phyloP scores from a whole-genome alignment of 768 basidiomycete species.

The Leccinellum luteum region DNA sequence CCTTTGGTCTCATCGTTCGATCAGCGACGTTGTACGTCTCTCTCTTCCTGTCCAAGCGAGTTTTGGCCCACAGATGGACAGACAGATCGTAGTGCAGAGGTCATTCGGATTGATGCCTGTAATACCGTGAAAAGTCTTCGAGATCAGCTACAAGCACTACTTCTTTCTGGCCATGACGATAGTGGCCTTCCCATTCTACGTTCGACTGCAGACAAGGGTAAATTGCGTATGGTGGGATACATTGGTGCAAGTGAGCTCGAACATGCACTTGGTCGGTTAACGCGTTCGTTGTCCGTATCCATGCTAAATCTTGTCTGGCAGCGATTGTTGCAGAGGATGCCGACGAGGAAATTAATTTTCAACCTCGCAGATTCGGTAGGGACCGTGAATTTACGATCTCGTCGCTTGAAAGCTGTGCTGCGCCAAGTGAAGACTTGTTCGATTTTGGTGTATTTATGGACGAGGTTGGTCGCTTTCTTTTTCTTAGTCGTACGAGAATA shows the following conservation, averaged over 20 bases:
- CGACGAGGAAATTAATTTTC: conserved; percentile 66
- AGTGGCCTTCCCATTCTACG: conserved; percentile 86
- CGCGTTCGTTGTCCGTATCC: background rate
- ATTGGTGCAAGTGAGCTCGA: conserved; percentile 92
- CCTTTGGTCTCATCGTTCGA: conserved; percentile 74
- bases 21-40: conserved; percentile 71
- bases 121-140: conserved; percentile 81
- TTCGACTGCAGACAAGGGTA: conserved; percentile 40
- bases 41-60: background rate
- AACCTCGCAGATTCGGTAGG: conserved; percentile 41
- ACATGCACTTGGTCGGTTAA: conserved; percentile 75
- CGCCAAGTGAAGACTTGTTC: conserved; percentile 48
- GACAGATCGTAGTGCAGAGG: conserved; percentile 65
- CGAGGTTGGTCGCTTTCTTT: conserved; percentile 47
- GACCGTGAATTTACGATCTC: conserved; percentile 52
- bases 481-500: background rate
- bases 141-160: conserved; percentile 60
- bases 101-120: conserved; percentile 64
- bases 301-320: conserved; percentile 29
- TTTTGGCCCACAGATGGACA: conserved; percentile 27
- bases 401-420: conserved; percentile 38
- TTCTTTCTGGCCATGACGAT: conserved; percentile 64
- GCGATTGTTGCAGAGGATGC: conserved; percentile 75
- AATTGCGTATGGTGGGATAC: conserved; percentile 78
- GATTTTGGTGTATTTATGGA: conserved; percentile 92